Conservation (phyloP, 23 red algal genomes). For the Gracilaria domingensis region DNA sequence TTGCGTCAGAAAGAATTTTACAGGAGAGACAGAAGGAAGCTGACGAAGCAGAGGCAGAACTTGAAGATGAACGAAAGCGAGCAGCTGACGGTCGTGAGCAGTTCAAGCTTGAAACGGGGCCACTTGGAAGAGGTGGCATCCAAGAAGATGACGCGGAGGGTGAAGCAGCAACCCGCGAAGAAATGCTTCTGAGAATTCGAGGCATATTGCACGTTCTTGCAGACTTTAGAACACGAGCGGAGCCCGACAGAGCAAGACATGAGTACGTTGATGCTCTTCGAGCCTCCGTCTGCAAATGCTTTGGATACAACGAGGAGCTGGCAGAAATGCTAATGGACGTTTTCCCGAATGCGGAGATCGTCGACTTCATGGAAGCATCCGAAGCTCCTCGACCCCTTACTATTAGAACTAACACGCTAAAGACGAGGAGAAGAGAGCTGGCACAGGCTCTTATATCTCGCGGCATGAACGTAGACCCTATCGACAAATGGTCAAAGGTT, state of each 20-base stretch:
- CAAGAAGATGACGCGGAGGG: neutral
- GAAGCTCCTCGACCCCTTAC: conserved; percentile 92
- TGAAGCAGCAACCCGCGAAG: conserved; percentile 54
- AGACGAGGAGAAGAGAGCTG: conserved; percentile 80
- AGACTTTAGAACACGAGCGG: conserved; percentile 69
- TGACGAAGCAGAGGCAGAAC: conserved; percentile 63
- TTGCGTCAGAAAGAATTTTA: conserved; percentile 57
- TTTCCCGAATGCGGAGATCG: conserved; percentile 80
- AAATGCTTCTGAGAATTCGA: conserved; percentile 59
- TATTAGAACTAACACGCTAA: conserved; percentile 94
- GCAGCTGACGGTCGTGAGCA: conserved; percentile 14
- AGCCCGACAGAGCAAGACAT: conserved; percentile 29
- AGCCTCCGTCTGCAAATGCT: conserved; percentile 62
- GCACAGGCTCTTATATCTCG: conserved; percentile 94
- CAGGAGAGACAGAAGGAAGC: conserved; percentile 45
- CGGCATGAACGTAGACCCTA: conserved; percentile 96
- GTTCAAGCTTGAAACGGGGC: conserved; percentile 58
- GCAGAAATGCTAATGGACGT: conserved; percentile 84
- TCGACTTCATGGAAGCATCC: conserved; percentile 96
- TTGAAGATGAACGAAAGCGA: conserved; percentile 44
- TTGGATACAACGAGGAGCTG: conserved; percentile 81
- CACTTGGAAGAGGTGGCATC: conserved; percentile 33
- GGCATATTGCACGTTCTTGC: conserved; percentile 65
- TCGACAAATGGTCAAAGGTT: conserved; percentile 93
- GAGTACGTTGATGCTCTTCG: conserved; percentile 77